These are phyloP conservation scores for Termitomyces sp. DNA, from an alignment of 768 basidiomycete genomes.

Conservation along the genomic window DNA sequence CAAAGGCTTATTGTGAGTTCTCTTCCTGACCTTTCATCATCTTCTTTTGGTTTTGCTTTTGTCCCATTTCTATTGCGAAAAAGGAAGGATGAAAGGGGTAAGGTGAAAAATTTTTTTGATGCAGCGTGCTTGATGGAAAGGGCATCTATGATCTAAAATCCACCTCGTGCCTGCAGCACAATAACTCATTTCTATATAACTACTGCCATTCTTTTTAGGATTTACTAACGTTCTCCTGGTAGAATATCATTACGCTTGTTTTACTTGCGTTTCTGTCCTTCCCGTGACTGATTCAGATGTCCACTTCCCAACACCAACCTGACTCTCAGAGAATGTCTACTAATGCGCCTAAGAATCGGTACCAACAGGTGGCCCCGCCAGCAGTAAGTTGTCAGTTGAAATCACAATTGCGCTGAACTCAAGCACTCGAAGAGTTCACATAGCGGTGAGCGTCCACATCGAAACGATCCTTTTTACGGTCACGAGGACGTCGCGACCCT, in stretches of 20 bases:
- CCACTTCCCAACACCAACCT: conserved; percentile 10
- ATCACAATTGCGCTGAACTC: conserved; percentile 1
- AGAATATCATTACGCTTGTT: conserved; percentile 1
- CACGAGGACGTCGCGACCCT: conserved; percentile 68
- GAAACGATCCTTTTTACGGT: conserved; percentile 59
- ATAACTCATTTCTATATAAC: conserved; percentile 13
- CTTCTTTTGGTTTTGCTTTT: not conserved
- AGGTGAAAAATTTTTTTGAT: not conserved
- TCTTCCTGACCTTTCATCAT: not conserved
- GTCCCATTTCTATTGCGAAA: not conserved
- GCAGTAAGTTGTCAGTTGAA: conserved; percentile 3
- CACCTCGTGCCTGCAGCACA: not conserved
- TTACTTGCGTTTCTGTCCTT: not conserved
- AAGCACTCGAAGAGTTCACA: conserved; percentile 12
- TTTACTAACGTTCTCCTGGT: conserved; percentile 9
- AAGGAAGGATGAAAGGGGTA: conserved; percentile 2
- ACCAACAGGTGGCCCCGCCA: conserved; percentile 13
- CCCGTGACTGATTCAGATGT: conserved; percentile 13
- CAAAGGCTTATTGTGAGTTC: conserved; percentile 6
- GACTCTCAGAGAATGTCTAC: conserved; percentile 15
- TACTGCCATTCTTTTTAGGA: conserved; percentile 5
- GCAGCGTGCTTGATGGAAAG: conserved; percentile 3
- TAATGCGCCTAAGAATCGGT: conserved; percentile 18
- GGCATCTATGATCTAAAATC: not conserved
- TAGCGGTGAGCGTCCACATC: conserved; percentile 16